phyloP scores from a whole-genome alignment of 1,139 yeast genomes.

The Lodderomyces theae region DNA sequence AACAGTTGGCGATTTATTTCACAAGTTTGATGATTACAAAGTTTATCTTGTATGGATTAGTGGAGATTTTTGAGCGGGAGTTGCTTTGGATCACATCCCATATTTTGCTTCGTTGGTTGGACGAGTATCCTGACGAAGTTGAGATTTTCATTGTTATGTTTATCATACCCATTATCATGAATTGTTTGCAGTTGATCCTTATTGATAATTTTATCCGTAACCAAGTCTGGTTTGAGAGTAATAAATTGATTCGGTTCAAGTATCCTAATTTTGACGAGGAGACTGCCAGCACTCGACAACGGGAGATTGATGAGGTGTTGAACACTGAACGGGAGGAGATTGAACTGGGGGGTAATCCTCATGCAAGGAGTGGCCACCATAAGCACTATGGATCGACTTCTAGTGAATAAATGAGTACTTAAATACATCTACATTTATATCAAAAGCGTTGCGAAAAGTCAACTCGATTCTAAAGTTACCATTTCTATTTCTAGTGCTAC shows the following conservation, averaged over 20 bases:
- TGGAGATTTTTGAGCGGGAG: constrained; percentile 40
- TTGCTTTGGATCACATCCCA: constrained; percentile 47
- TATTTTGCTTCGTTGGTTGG: constrained; percentile 67
- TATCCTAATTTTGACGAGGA: constrained; percentile 16
- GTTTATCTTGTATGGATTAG: constrained; percentile 43
- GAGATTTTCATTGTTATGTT: constrained; percentile 87
- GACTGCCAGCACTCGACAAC: constrained; percentile 15
- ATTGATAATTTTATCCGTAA: constrained; percentile 83
- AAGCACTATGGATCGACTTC: constrained; percentile 1
- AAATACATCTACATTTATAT: too few relatives aligned
- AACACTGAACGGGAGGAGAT: constrained; percentile 5
- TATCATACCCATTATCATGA: constrained; percentile 74
- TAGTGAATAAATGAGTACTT: neutral
- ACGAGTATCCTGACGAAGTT: constrained; percentile 67
- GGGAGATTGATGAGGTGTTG: constrained; percentile 14
- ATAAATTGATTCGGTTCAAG: constrained; percentile 19
- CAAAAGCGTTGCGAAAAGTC: too few relatives aligned
- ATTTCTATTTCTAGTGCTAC: too few relatives aligned
- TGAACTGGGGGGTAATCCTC: neutral
- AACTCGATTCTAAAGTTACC: too few relatives aligned
- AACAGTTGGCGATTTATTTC: constrained; percentile 72
- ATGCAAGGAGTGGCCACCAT: neutral
- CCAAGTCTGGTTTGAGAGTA: constrained; percentile 29
- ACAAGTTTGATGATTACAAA: constrained; percentile 62
- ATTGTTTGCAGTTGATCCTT: constrained; percentile 80